Evolutionary conservation across 306 rosid genomes (phyloP), one percentile per base, ranked within the genome.

Genomic region (Sphenostylis stenocarpa): DNA sequence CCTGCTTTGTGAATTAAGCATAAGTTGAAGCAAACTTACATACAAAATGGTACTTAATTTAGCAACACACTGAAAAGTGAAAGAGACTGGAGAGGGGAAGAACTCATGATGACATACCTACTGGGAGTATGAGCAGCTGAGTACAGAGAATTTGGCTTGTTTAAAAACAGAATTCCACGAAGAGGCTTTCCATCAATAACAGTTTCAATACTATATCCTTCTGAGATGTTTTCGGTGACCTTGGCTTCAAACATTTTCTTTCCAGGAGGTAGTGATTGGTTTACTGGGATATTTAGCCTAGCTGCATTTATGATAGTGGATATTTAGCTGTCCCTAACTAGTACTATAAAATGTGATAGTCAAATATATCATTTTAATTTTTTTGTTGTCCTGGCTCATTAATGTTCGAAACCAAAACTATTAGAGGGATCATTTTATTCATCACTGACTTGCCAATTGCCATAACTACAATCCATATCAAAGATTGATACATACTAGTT

Each of bases 161-260:
- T 88, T 71, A 83, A 58, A 83, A 96, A 90, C 78, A 96, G 77
- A 60, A 96, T 29, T 81, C 99, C 99, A 10, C 92, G 94, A 64
- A 96, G 91, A 77, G 90, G 97, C 91, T 86, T 96, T 79, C 99
- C 99, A 71, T 96, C 98, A 38, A 96, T 90, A 67, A 87, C 83
- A 75, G 99, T 96, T 88, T 96, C 99, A 51, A 96, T 87, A 29
- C 88, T 69, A 72, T 83, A 92, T 70, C 98, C 99, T 67, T 84
- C 93, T 7, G 84, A 58, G 67, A 87, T 85, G 86, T 78, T 88
- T 84, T 89, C 89, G 48, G 90, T 88, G 70, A 96, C 89, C 87
- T 81, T 90, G 81, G 97, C 98, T 83, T 87, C 91, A 91, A 96
- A 96, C 52, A 77, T 79, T 81, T 80, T 89, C 90, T 85, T 92